Evolutionary conservation across 148 eudicot species (phyloP).

Genomic region (Pouteria glomerata): DNA sequence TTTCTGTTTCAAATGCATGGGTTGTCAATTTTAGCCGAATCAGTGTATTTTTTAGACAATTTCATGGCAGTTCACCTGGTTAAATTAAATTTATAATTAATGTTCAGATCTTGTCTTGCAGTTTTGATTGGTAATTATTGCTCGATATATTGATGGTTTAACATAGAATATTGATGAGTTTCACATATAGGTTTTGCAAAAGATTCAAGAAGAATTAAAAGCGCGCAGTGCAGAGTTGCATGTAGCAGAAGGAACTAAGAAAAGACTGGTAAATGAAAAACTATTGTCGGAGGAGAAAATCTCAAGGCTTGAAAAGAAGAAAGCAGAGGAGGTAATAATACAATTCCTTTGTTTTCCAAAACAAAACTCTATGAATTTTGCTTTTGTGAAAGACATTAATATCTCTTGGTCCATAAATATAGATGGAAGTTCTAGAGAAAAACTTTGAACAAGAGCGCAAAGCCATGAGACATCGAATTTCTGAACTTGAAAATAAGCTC

Average conservation of each 20-base stretch:
- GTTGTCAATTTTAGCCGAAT: neutral
- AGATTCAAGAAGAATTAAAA: slow-evolving; percentile 68
- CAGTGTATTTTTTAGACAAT: neutral
- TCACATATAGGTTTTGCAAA: slow-evolving; percentile 45
- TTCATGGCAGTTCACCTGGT: neutral
- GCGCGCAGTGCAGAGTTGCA: slow-evolving; percentile 66
- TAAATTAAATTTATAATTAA: too few relatives aligned
- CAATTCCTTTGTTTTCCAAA: neutral
- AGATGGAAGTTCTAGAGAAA: slow-evolving; percentile 48
- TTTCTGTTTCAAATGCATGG: neutral
- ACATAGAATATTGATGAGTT: neutral
- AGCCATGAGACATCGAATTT: slow-evolving; percentile 39
- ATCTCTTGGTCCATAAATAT: slow-evolving; percentile 20
- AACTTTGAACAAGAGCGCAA: slow-evolving; percentile 57
- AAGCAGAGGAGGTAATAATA: slow-evolving; percentile 47
- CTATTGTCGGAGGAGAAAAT: slow-evolving; percentile 59
- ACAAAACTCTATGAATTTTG: slow-evolving; percentile 1
- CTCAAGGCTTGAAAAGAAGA: slow-evolving; percentile 58
- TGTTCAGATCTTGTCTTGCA: neutral
- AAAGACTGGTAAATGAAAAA: slow-evolving; percentile 62
- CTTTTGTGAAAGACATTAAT: neutral
- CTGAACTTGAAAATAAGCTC: slow-evolving; percentile 72
- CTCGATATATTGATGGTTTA: neutral
- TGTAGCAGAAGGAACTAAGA: slow-evolving; percentile 65
- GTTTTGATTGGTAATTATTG: neutral